These are phyloP conservation scores for Debaryomycetaceae sp. DNA, from an alignment of 1,139 yeast genomes.

Conservation along the genomic window DNA sequence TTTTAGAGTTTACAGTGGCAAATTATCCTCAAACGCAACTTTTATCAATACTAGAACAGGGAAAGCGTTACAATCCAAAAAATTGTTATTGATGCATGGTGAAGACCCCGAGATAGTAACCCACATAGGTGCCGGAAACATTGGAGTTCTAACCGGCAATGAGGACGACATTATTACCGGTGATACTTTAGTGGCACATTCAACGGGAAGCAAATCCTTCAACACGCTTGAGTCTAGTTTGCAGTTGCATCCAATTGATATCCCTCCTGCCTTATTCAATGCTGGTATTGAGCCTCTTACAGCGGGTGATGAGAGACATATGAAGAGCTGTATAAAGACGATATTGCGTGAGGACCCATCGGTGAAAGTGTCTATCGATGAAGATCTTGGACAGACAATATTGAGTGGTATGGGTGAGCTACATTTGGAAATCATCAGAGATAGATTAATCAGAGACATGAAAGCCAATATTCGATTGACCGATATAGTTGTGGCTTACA, in stretches of 20 bases:
- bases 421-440: constrained; percentile 84
- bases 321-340: constrained; percentile 64
- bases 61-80: constrained; percentile 60
- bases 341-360: constrained; percentile 67
- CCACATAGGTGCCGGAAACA: constrained; percentile 68
- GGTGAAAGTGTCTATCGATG: constrained; percentile 46
- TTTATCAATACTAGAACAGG: constrained; percentile 71
- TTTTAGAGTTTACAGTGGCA: constrained; percentile 85
- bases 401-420: constrained; percentile 95
- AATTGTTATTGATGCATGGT: constrained; percentile 82
- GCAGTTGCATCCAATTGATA: constrained; percentile 68
- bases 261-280: constrained; percentile 93
- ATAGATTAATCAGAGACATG: constrained; percentile 72
- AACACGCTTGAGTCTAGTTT: constrained; percentile 47
- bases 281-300: constrained; percentile 81
- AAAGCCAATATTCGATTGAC: constrained; percentile 80
- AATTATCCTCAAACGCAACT: constrained; percentile 55
- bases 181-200: constrained; percentile 73
- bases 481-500: constrained; percentile 82
- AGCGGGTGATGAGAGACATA: constrained; percentile 68
- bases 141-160: constrained; percentile 84
- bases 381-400: constrained; percentile 83
- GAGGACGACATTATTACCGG: constrained; percentile 77
- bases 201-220: constrained; percentile 42
- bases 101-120: constrained; percentile 73